Percentiles rank a stretch among this genome's conserved stretches.
These are phyloP conservation scores for Ophiorrhiza pumila DNA, from an alignment of 257 asterid species.

Conservation along the genomic window DNA sequence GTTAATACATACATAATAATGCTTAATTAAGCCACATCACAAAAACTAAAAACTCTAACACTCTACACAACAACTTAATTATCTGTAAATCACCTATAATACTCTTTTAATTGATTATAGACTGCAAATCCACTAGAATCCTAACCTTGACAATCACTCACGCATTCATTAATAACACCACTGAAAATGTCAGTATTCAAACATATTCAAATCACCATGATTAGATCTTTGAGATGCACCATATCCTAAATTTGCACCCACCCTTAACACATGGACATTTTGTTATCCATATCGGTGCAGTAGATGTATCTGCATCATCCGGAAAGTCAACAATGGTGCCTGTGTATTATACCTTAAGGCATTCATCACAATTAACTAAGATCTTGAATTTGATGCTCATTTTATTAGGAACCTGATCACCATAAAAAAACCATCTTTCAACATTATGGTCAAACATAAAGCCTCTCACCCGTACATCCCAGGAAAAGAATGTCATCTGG, in stretches of 20 bases:
- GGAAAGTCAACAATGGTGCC: not conserved
- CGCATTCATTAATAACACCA: not conserved
- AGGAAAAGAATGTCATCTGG: not conserved
- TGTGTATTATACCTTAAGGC: not conserved
- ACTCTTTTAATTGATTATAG: not conserved
- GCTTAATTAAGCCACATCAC: conserved; percentile 5
- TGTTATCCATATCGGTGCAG: not conserved
- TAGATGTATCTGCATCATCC: not conserved
- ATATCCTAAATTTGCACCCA: not conserved
- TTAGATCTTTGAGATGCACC: not conserved
- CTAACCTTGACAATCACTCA: not conserved
- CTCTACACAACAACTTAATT: not conserved
- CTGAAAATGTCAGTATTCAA: not conserved
- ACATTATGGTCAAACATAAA: not conserved
- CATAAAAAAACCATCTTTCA: not conserved
- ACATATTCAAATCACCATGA: not conserved
- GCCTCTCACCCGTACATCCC: not conserved
- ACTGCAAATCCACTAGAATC: not conserved
- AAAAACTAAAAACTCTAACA: not conserved
- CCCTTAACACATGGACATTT: not conserved
- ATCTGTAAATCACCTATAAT: not conserved
- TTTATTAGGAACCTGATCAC: not conserved
- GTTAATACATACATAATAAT: conserved; percentile 19
- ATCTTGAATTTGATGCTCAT: not conserved
- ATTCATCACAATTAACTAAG: not conserved